Evolutionary conservation across 257 asterid genomes (phyloP), one percentile per base, ranked within the genome.

Genomic region (Plectranthus barbatus): DNA sequence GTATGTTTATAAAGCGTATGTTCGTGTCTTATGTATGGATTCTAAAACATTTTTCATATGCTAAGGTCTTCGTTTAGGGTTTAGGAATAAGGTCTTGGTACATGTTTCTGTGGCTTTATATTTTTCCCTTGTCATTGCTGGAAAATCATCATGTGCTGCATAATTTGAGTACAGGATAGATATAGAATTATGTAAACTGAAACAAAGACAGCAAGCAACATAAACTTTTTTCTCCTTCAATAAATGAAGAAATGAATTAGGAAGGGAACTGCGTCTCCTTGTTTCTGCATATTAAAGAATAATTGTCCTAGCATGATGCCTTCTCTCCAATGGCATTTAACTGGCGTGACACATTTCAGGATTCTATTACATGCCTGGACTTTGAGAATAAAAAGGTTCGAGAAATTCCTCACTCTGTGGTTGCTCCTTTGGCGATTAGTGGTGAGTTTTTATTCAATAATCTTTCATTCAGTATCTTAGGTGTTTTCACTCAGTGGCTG

Each of bases 361-460:
- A 81, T 64, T 74, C 67, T 62, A 69, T 80, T 33, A 49, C 74
- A 49, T 53, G 69, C 72, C 72, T 93, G 80, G 79, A 79, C 48
- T 66, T 84, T 75, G 95, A 87, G 77, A 84, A 80, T 75, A 95
- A 81, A 71, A 93, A 82, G 83, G 87, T 77, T 61, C 86, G 99
- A 41, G 75, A 75, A 56, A 84, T 93, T 69, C 81, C 94, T 62
- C 94, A 93, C 72, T 64, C 85, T 3, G 87, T 82, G 70, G 85
- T 93, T 66, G 69, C 90, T 73, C 99, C 99, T 52, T 66, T 91
- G 72, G 97, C 97, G 31, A 96, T 90, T 68, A 93, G 99, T 15
- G 95, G 96, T 86, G 73, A 83, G 96, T 76, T n/a, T 60, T 67
- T 54, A 5, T 37, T 37, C 52, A 34, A 9, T 33, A 42, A 57